Evolutionary conservation across 208 protist species (phyloP), one percentile per base, ranked within the genome.

Genomic region (Trypanosoma caninum): DNA sequence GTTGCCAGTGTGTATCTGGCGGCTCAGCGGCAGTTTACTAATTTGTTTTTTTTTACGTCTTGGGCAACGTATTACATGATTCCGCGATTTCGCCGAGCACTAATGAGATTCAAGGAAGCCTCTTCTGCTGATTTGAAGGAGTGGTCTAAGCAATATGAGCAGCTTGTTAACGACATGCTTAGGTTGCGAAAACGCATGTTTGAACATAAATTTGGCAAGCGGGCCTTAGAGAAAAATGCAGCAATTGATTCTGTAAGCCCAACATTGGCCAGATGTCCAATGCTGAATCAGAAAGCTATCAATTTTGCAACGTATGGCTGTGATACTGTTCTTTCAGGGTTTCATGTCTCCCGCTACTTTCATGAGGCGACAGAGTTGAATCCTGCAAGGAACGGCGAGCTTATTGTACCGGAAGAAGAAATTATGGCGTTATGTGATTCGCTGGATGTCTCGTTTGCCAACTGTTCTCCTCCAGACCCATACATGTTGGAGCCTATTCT

Each of bases 331-430:
- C 25, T 89, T 40, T 83, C 78, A 48, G 88, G 88, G 47, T 94
- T 94, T 59, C 88, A 91, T 69, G 70, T 92, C 7, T 86, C 88
- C 0, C 84, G 88, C 28, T 94, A 94, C 73, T 94, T 94, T 35
- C 88, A 94, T 61, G 88, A 94, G 68, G 88, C 88, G 40, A 94
- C 88, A 45, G 88, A 94, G 59, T 59, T 94, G 54, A 94, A 94
- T 59, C 88, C 84, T 14, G 84, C 82, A 6, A 87, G 83, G 68
- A 89, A 92, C 66, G 84, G 84, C 33, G 75, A 76, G 44, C 48
- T 92, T 44, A 38, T 59, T 23, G 66, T 94, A 28, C 80, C 84
- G 0, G 53, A 82, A 18, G 44, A 69, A 20, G 88, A 94, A 60
- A 47, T 94, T 18, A 53, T 76, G 58, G 66, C 72, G 14, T 58